Conservation (phyloP, 441 rosid species). For the Populus hybrid region DNA sequence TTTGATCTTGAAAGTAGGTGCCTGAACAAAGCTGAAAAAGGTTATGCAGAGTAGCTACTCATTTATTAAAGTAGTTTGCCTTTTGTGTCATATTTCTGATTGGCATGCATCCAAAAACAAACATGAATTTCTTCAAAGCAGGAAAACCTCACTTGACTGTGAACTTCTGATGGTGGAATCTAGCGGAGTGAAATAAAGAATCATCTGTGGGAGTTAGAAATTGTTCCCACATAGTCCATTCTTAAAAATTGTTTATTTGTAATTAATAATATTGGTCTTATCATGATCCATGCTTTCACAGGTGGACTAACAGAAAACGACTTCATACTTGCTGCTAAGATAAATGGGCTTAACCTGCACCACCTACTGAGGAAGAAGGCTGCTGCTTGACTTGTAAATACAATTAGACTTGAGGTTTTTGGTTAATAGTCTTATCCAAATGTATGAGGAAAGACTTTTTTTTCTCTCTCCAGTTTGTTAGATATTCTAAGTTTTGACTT, state of each 20-base stretch:
- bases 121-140: too few relatives aligned
- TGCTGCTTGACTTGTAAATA: slow-evolving; percentile 7
- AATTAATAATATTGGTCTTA: neutral
- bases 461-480: neutral
- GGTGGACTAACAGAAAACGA: slow-evolving; percentile 93
- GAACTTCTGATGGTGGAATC: too few relatives aligned
- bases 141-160: too few relatives aligned
- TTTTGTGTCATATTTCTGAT: neutral
- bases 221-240: neutral
- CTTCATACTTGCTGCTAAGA: slow-evolving; percentile 89
- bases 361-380: slow-evolving; percentile 57
- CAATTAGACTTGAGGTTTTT: neutral
- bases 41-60: neutral
- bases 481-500: neutral
- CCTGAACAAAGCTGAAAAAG: neutral
- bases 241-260: neutral
- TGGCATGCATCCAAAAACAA: neutral
- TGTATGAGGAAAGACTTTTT: too few relatives aligned
- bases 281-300: slow-evolving; percentile 27
- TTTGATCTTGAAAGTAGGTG: neutral
- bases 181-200: too few relatives aligned
- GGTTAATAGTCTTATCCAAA: neutral
- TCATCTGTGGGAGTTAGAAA: too few relatives aligned
- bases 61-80: neutral
- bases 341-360: slow-evolving; percentile 59